Evolutionary conservation across 1,139 yeast genomes (phyloP).

Genomic region (Nakaseomyces delphensis): DNA sequence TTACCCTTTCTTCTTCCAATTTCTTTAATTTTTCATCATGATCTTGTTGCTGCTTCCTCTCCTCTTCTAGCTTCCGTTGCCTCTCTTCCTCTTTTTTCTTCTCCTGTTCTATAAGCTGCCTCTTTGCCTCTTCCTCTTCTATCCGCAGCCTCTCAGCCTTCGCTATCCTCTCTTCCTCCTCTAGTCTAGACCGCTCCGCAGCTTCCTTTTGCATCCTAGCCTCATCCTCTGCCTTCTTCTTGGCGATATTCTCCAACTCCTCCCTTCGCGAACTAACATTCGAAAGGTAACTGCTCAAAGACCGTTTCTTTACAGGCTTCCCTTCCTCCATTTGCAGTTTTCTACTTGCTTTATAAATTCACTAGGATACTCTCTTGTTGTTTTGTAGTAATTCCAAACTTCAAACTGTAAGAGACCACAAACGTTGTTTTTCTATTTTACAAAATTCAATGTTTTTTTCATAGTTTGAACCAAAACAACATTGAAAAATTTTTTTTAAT

Average conservation of each 20-base stretch:
- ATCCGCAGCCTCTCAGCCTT: background rate
- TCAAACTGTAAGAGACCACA: too few relatives aligned
- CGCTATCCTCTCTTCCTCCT: background rate
- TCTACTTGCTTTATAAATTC: too few relatives aligned
- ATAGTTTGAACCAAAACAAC: too few relatives aligned
- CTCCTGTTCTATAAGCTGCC: constrained; percentile 6
- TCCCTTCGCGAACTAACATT: constrained; percentile 28
- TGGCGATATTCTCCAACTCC: constrained; percentile 23
- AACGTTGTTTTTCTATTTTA: too few relatives aligned
- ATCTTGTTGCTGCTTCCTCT: background rate
- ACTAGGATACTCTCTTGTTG: too few relatives aligned
- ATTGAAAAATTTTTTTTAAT: too few relatives aligned
- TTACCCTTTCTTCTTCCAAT: constrained; percentile 7
- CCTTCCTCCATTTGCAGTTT: constrained; percentile 1
- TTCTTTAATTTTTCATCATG: background rate
- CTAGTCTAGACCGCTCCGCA: background rate
- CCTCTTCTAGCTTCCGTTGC: background rate
- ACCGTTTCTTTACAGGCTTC: constrained; percentile 23
- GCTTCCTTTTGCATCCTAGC: constrained; percentile 3
- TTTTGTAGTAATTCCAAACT: too few relatives aligned
- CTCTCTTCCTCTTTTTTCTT: background rate
- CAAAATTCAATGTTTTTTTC: too few relatives aligned
- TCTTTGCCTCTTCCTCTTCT: constrained; percentile 1
- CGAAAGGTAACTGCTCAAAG: constrained; percentile 32
- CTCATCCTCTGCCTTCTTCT: constrained; percentile 9